phyloP scores from a whole-genome alignment of 495 filamentous ascomycete species.

The Daldinia vernicosa region DNA sequence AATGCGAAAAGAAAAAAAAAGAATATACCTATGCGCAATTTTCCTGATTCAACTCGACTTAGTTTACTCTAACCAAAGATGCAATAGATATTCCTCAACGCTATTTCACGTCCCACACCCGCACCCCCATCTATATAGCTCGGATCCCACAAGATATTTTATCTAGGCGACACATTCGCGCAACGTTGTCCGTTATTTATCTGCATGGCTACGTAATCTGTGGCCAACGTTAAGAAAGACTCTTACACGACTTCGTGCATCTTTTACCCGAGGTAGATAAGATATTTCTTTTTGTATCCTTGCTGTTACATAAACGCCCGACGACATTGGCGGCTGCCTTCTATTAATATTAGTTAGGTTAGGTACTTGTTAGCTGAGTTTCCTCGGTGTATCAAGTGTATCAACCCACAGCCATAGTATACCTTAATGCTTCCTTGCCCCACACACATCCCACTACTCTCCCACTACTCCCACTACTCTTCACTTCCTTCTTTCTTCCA shows the following conservation, averaged over 20 bases:
- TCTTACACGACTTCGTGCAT: constrained; percentile 15
- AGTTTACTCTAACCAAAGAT: constrained; percentile 38
- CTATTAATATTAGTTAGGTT: not conserved
- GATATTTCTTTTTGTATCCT: constrained; percentile 1
- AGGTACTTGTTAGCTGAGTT: constrained; percentile 17
- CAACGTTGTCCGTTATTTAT: constrained; percentile 37
- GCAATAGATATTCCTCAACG: constrained; percentile 38
- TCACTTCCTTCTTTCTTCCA: constrained; percentile 20
- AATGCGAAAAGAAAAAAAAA: constrained; percentile 26
- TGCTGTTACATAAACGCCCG: constrained; percentile 15
- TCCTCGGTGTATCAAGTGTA: constrained; percentile 36
- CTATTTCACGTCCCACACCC: constrained; percentile 23
- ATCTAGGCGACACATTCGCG: constrained; percentile 32
- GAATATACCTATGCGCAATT: constrained; percentile 12
- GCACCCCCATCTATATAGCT: constrained; percentile 33
- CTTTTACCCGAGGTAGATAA: constrained; percentile 36
- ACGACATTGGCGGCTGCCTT: not conserved
- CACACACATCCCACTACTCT: constrained; percentile 37
- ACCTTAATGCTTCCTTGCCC: constrained; percentile 24
- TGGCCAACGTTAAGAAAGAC: constrained; percentile 27
- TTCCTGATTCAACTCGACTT: constrained; percentile 12
- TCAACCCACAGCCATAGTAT: not conserved
- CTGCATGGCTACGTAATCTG: constrained; percentile 51
- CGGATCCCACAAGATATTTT: constrained; percentile 27
- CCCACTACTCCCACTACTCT: constrained; percentile 33